Base-by-base conservation (phyloP, 208 protist genomes). In the Crithidia expoeki region DNA sequence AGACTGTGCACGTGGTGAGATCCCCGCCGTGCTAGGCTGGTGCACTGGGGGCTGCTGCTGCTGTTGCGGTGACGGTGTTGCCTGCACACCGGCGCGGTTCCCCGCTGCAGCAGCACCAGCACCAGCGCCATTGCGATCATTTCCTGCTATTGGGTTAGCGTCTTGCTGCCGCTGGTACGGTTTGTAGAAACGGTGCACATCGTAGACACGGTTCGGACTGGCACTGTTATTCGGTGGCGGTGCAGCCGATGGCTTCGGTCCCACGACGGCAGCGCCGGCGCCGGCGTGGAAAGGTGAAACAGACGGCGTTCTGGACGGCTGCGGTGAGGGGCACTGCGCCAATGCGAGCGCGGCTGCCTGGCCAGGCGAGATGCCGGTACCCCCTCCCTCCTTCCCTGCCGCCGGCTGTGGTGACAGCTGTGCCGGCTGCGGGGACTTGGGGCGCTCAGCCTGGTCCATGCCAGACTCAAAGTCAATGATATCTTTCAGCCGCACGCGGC, bases 391-490 rank as follows among this genome's bases (percentile, higher is more conserved):
- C 25, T 59, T 65, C n/a, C 44, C 44, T 17, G 50, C 61, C 27
- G 47, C 57, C 6, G 56, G 27, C 12, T 21, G 58, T 12, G 58
- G 40, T 4, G 58, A 52, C 27, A 64, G 38, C 4, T 33, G 47
- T 33, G 62, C 70, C 17, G 68, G 27, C 52, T 67, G 55, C 17
- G 76, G 69, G 4, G 76, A 73, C 30, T 50, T 71, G 4, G 46
- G 42, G 32, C 52, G 63, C 16, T 79, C 61, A 42, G 67, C 36
- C 51, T 83, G 72, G 36, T 84, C 68, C 40, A 74, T 73, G 28
- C 46, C 80, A 3, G 72, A 74, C 12, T 94, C 81, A 79, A 91
- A 96, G 68, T 94, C 92, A 17, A 96, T 93, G 63, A 96, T 92
- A 63, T 96, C 92, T 58, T 89, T 89, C 19, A 96, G 74, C 23